These are phyloP conservation scores for Punica granatum DNA, from an alignment of 345 rosid species.

Conservation along the genomic window DNA sequence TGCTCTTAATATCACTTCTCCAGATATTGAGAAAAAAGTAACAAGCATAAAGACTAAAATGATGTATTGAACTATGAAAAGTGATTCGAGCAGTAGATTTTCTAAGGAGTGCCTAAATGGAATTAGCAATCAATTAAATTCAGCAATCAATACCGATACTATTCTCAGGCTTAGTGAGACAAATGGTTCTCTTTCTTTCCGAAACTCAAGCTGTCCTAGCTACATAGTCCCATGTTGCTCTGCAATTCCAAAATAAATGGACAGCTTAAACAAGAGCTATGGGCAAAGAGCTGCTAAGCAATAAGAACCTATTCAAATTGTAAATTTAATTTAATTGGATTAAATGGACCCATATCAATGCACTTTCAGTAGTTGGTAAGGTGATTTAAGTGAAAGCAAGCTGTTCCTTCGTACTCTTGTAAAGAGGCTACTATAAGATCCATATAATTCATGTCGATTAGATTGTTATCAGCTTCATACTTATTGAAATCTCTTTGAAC, in stretches of 20 bases:
- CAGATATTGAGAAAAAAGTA: background rate
- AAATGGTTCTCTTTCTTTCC: background rate
- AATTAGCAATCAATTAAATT: background rate
- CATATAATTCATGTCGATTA: background rate
- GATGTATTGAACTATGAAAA: background rate
- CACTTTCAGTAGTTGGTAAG: background rate
- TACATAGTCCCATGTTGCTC: background rate
- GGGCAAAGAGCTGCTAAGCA: background rate
- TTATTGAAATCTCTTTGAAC: background rate
- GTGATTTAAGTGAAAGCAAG: background rate
- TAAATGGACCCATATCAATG: background rate
- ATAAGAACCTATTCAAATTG: background rate
- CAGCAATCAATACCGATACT: background rate
- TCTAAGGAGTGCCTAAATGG: background rate
- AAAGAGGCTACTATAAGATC: background rate
- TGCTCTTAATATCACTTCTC: background rate
- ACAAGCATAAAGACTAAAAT: background rate
- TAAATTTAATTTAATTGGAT: no score
- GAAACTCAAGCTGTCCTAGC: background rate
- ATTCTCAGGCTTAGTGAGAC: background rate
- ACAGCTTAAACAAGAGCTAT: background rate
- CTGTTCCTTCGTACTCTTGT: background rate
- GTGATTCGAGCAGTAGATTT: background rate
- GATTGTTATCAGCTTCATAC: background rate
- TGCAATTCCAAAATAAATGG: background rate